Conservation (phyloP, 768 basidiomycete species). For the Suillus decipiens region DNA sequence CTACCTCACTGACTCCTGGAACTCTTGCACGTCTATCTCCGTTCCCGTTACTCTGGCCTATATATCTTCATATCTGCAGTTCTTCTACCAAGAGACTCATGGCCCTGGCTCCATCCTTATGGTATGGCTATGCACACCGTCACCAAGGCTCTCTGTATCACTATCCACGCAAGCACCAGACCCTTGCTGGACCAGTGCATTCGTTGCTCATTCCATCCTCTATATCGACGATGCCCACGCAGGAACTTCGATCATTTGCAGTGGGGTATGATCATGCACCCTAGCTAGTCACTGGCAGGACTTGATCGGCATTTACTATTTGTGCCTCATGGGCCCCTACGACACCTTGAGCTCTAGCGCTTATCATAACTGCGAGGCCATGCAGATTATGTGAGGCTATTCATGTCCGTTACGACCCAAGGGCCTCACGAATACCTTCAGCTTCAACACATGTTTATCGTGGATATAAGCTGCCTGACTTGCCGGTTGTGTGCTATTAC, state of each 20-base stretch:
- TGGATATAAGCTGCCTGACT: too few species aligned
- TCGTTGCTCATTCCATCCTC: slow-evolving; percentile 9
- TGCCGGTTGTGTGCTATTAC: too few species aligned
- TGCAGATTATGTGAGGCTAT: too few species aligned
- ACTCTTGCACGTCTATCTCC: too few species aligned
- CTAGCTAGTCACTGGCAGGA: slow-evolving; percentile 6
- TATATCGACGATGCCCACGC: neutral
- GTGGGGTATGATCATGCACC: slow-evolving; percentile 1
- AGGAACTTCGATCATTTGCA: neutral
- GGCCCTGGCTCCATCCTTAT: neutral
- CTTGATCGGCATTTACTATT: neutral
- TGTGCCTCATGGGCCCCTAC: too few species aligned
- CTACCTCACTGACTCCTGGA: too few species aligned
- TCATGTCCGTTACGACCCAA: too few species aligned
- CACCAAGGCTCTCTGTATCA: neutral
- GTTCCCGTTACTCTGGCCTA: neutral
- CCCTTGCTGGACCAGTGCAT: neutral
- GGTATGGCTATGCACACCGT: neutral
- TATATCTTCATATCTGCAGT: too few species aligned
- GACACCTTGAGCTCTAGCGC: too few species aligned
- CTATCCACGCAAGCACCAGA: neutral
- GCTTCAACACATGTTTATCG: too few species aligned
- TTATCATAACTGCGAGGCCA: too few species aligned
- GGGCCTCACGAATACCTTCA: too few species aligned
- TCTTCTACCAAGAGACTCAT: neutral